Percentiles rank a stretch among this genome's conserved stretches.
These are phyloP conservation scores for Tremella mesenterica DNA, from an alignment of 768 basidiomycete species.

Conservation along the genomic window DNA sequence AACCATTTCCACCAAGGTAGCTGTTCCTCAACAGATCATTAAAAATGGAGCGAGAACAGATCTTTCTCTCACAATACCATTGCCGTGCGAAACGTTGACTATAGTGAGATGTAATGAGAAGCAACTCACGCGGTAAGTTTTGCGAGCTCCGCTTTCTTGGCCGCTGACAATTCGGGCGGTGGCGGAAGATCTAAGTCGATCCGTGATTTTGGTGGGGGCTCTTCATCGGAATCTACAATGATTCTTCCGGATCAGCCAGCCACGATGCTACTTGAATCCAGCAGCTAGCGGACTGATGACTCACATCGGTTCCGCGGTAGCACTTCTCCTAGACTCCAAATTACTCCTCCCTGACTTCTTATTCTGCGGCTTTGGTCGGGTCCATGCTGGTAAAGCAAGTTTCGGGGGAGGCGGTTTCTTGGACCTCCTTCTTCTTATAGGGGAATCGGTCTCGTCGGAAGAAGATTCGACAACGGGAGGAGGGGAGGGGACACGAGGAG, in stretches of 20 bases:
- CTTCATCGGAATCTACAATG: neutral
- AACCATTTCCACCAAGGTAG: neutral
- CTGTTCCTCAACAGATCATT: neutral
- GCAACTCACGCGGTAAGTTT: slow-evolving; percentile 8
- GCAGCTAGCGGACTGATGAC: neutral
- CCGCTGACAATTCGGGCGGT: slow-evolving; percentile 12
- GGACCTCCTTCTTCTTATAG: slow-evolving; percentile 15
- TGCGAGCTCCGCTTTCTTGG: slow-evolving; percentile 4
- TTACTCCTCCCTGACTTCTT: neutral
- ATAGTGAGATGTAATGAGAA: too few species aligned
- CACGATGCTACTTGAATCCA: neutral
- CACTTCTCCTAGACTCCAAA: neutral
- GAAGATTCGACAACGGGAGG: too few species aligned
- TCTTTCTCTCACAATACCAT: too few species aligned
- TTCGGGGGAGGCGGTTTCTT: slow-evolving; percentile 1
- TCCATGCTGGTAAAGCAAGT: slow-evolving; percentile 14
- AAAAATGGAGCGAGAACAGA: neutral
- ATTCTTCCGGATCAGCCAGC: neutral
- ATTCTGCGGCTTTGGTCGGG: slow-evolving; percentile 2
- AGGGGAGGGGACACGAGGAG: too few species aligned
- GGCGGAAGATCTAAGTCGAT: slow-evolving; percentile 9
- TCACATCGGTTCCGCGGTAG: neutral
- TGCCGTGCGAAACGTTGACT: too few species aligned
- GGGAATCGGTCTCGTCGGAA: too few species aligned
- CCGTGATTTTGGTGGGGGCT: neutral